phyloP scores from a whole-genome alignment of 805 yeast species.

The Candida takata region DNA sequence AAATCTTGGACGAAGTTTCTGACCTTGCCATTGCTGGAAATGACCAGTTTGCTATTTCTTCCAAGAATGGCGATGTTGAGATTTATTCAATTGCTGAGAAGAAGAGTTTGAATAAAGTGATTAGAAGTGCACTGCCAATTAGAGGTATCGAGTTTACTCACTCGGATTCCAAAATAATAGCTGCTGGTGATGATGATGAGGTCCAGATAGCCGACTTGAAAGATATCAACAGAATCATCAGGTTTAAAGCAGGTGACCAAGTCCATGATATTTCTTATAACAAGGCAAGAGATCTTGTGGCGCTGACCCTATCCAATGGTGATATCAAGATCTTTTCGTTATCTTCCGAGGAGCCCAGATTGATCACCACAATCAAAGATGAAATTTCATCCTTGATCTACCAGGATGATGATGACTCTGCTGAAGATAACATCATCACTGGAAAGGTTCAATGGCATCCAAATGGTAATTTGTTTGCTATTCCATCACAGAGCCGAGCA shows the following conservation, averaged over 20 bases:
- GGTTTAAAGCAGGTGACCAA: conserved; percentile 43
- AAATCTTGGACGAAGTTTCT: conserved; percentile 18
- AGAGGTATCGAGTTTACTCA: conserved; percentile 53
- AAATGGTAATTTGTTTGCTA: conserved; percentile 58
- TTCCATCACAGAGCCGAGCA: conserved; percentile 48
- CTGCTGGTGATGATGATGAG: conserved; percentile 65
- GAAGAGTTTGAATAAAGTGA: conserved; percentile 8
- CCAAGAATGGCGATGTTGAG: conserved; percentile 20
- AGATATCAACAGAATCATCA: conserved; percentile 22
- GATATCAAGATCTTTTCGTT: conserved; percentile 43
- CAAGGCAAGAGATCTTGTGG: conserved; percentile 45
- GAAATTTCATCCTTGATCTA: conserved; percentile 34
- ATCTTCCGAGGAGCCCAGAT: conserved; percentile 47
- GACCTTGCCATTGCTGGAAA: conserved; percentile 11
- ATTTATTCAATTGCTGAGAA: conserved; percentile 16
- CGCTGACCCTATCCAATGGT: conserved; percentile 57
- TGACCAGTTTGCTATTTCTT: conserved; percentile 18
- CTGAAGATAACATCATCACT: conserved; percentile 36
- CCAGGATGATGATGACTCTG: conserved; percentile 31
- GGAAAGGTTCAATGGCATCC: conserved; percentile 66
- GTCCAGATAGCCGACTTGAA: conserved; percentile 40
- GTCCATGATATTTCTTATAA: conserved; percentile 50
- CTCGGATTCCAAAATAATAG: conserved; percentile 47
- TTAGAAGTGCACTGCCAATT: conserved; percentile 28
- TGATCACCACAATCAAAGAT: conserved; percentile 37